These are phyloP conservation scores for Parathielavia hyrcaniae DNA, from an alignment of 495 filamentous ascomycete species.

Conservation along the genomic window DNA sequence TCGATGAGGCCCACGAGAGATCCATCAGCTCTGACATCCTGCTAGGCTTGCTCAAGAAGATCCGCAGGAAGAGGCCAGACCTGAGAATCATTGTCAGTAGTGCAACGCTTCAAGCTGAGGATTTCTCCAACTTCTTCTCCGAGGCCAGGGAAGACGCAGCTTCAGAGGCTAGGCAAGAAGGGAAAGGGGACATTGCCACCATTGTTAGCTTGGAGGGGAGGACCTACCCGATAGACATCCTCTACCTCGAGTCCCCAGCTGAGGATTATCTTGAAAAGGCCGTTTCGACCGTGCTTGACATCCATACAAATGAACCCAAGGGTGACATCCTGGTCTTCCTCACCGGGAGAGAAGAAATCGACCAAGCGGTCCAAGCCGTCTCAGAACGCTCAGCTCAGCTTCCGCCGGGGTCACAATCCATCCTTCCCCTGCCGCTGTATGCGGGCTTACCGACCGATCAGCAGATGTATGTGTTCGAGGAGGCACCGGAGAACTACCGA, in stretches of 20 bases:
- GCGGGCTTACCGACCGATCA: constrained; percentile 82
- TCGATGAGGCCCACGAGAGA: constrained; percentile 96
- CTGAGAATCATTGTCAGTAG: constrained; percentile 88
- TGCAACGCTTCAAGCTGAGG: constrained; percentile 87
- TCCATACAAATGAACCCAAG: constrained; percentile 78
- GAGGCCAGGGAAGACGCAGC: constrained; percentile 40
- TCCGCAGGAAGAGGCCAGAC: constrained; percentile 72
- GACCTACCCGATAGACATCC: constrained; percentile 84
- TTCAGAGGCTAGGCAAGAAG: constrained; percentile 35
- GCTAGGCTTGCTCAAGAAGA: constrained; percentile 91
- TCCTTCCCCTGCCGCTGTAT: constrained; percentile 80
- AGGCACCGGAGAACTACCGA: constrained; percentile 72
- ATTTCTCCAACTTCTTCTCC: constrained; percentile 78
- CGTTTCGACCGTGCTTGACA: constrained; percentile 84
- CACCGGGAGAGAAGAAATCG: constrained; percentile 92
- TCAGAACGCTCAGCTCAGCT: constrained; percentile 71
- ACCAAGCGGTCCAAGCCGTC: constrained; percentile 68
- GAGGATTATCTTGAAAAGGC: constrained; percentile 87
- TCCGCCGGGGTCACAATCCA: constrained; percentile 58
- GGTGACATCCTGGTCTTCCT: constrained; percentile 92
- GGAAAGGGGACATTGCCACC: constrained; percentile 45
- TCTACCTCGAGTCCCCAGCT: constrained; percentile 72
- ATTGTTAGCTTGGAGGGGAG: constrained; percentile 90
- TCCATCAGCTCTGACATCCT: constrained; percentile 92
- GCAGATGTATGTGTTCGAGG: constrained; percentile 89